Evolutionary conservation across 768 basidiomycete genomes (phyloP).

Genomic region (Chalciporus pseudorubinellus): DNA sequence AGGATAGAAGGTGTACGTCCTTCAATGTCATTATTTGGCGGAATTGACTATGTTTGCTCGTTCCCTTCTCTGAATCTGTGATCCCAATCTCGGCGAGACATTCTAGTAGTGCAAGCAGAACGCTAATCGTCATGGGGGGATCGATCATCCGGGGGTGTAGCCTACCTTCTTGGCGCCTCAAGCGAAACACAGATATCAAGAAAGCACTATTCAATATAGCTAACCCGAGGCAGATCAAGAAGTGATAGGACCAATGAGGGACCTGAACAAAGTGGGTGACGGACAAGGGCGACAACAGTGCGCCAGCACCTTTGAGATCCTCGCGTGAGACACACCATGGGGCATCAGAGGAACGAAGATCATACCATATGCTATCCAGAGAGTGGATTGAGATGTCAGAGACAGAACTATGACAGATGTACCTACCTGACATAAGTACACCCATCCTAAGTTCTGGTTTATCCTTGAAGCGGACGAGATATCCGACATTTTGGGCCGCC

Average conservation of each 20-base stretch:
- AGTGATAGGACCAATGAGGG: slow-evolving; percentile 74
- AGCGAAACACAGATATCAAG: slow-evolving; percentile 57
- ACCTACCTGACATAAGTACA: slow-evolving; percentile 42
- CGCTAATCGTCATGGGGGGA: neutral
- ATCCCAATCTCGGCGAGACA: slow-evolving; percentile 56
- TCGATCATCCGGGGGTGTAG: slow-evolving; percentile 24
- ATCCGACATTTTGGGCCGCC: slow-evolving; percentile 45
- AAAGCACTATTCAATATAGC: slow-evolving; percentile 53
- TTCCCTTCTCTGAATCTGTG: slow-evolving; percentile 34
- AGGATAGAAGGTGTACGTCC: slow-evolving; percentile 59
- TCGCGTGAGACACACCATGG: slow-evolving; percentile 9
- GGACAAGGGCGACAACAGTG: slow-evolving; percentile 66
- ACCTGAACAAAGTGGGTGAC: slow-evolving; percentile 77
- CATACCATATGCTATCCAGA: neutral
- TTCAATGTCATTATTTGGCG: slow-evolving; percentile 52
- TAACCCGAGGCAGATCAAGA: slow-evolving; percentile 66
- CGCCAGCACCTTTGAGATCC: slow-evolving; percentile 52
- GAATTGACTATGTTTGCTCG: slow-evolving; percentile 38
- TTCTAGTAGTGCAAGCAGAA: slow-evolving; percentile 35
- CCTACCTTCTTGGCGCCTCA: slow-evolving; percentile 67
- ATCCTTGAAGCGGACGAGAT: slow-evolving; percentile 37
- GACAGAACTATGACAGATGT: neutral
- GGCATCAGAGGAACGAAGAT: neutral
- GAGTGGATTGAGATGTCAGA: neutral
- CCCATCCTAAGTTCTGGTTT: slow-evolving; percentile 37